Evolutionary conservation across 169 alveolate genomes (phyloP).

Genomic region (Plasmodium knowlesi): DNA sequence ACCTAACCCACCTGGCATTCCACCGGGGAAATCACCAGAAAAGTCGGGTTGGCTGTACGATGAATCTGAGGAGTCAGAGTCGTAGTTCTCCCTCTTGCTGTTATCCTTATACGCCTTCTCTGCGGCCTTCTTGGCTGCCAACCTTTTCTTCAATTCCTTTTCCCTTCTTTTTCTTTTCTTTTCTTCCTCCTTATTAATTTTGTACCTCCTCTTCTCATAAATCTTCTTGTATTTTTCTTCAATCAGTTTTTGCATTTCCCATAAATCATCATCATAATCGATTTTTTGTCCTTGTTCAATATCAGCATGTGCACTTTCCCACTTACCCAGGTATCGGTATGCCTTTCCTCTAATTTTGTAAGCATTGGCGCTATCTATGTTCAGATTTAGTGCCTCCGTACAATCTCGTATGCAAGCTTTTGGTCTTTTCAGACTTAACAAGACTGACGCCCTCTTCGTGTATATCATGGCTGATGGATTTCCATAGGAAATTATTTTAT

Average conservation of each 20-base stretch:
- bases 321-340: slow-evolving; percentile 81
- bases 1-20: slow-evolving; percentile 79
- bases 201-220: slow-evolving; percentile 78
- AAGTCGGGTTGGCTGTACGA: slow-evolving; percentile 62
- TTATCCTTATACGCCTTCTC: slow-evolving; percentile 77
- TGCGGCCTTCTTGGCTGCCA: slow-evolving; percentile 76
- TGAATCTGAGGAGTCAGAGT: slow-evolving; percentile 54
- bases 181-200: slow-evolving; percentile 77
- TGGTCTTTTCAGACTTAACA: slow-evolving; percentile 77
- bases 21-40: slow-evolving; percentile 78
- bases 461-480: slow-evolving; percentile 85
- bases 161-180: slow-evolving; percentile 76
- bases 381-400: slow-evolving; percentile 81
- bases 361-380: slow-evolving; percentile 84
- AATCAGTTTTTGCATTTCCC: slow-evolving; percentile 85
- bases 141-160: slow-evolving; percentile 75
- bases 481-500: slow-evolving; percentile 77
- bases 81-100: slow-evolving; percentile 65
- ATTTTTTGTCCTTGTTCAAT: slow-evolving; percentile 84
- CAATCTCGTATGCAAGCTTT: slow-evolving; percentile 84
- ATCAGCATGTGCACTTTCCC: slow-evolving; percentile 84
- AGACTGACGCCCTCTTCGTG: slow-evolving; percentile 82
- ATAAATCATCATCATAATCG: slow-evolving; percentile 83
- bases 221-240: slow-evolving; percentile 82
- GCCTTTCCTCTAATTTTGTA: slow-evolving; percentile 81